These are phyloP conservation scores for Pseudogymnoascus sp. DNA, from an alignment of 2,329 filamentous ascomycete species.

Conservation along the genomic window DNA sequence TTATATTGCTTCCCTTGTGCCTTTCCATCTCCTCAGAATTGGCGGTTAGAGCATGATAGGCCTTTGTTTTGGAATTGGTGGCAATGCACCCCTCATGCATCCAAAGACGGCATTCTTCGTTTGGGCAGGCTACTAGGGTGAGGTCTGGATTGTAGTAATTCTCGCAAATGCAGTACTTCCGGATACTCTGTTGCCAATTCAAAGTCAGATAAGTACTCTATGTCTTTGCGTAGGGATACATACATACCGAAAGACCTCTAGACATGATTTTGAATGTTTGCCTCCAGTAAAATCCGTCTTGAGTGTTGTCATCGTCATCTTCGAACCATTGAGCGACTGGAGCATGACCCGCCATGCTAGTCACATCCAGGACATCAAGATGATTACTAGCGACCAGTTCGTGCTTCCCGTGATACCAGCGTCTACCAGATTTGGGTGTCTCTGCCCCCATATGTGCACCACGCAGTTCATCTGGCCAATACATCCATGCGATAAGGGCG, in stretches of 20 bases:
- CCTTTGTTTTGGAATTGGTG: conserved; percentile 25
- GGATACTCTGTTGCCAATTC: conserved; percentile 20
- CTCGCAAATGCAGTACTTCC: conserved; percentile 32
- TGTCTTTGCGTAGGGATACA: not conserved
- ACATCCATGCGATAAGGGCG: conserved; percentile 49
- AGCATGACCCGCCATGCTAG: conserved; percentile 40
- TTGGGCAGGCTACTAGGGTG: conserved; percentile 30
- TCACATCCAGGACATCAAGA: conserved; percentile 48
- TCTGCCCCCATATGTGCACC: conserved; percentile 19
- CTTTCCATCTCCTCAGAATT: conserved; percentile 8
- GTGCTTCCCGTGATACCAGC: conserved; percentile 41
- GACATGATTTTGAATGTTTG: conserved; percentile 29
- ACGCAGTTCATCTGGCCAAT: conserved; percentile 45
- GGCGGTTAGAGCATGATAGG: conserved; percentile 15
- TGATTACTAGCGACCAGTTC: conserved; percentile 49
- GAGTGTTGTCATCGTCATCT: conserved; percentile 29
- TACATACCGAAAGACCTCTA: conserved; percentile 28
- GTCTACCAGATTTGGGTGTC: conserved; percentile 29
- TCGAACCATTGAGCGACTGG: conserved; percentile 43
- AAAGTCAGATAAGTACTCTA: not conserved
- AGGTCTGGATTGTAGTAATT: conserved; percentile 31
- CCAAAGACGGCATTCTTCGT: conserved; percentile 28
- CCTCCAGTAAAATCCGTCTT: conserved; percentile 31
- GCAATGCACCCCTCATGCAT: conserved; percentile 32
- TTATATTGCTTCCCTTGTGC: conserved; percentile 16